phyloP scores from a whole-genome alignment of 768 basidiomycete species.

The Boletellus sp. region DNA sequence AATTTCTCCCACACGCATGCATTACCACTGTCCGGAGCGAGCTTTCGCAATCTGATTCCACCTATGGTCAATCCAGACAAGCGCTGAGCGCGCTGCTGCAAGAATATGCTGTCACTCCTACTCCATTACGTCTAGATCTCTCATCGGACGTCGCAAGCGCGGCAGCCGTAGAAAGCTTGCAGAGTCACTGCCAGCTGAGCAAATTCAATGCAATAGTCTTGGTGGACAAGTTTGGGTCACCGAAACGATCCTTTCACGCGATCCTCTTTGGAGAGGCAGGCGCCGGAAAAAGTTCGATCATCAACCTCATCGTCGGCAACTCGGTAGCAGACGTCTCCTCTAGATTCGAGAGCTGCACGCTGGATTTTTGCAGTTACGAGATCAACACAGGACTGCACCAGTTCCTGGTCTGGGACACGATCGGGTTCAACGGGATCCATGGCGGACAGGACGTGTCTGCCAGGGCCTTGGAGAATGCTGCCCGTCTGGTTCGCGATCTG shows the following conservation, averaged over 20 bases:
- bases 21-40: conserved; percentile 16
- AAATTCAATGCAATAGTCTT: conserved; percentile 9
- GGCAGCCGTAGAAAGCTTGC: conserved; percentile 7
- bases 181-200: conserved; percentile 10
- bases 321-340: conserved; percentile 24
- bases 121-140: conserved; percentile 16
- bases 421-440: conserved; percentile 25
- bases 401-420: conserved; percentile 33
- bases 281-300: conserved; percentile 38
- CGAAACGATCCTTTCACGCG: conserved; percentile 23
- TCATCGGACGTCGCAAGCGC: conserved; percentile 2
- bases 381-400: conserved; percentile 16
- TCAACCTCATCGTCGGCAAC: conserved; percentile 37
- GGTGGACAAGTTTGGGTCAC: conserved; percentile 9
- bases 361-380: conserved; percentile 24
- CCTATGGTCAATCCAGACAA: conserved; percentile 14
- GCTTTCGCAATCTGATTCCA: background rate
- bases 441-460: conserved; percentile 3
- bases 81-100: conserved; percentile 9
- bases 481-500: conserved; percentile 29
- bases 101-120: conserved; percentile 4
- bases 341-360: conserved; percentile 32
- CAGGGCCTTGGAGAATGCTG: conserved; percentile 25
- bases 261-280: conserved; percentile 42
- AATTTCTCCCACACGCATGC: conserved; percentile 12